Evolutionary conservation across 345 rosid species (phyloP).

Genomic region (Syzygium aromaticum): DNA sequence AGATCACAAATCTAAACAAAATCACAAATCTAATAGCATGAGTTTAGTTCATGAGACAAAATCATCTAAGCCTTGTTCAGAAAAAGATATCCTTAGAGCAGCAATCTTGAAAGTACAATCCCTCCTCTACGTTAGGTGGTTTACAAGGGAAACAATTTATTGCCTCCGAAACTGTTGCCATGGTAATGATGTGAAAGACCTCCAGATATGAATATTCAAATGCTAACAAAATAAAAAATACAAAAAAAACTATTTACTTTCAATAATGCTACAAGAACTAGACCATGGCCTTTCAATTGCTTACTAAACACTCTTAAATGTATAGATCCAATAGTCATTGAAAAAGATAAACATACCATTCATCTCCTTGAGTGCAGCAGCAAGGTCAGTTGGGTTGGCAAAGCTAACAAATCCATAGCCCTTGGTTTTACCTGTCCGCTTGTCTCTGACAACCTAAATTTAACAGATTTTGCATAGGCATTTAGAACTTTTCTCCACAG

Average conservation of each 20-base stretch:
- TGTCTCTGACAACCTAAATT: constrained; percentile 85
- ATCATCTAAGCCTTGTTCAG: neutral
- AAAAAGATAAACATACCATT: constrained; percentile 42
- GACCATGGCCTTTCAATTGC: neutral
- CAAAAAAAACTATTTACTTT: neutral
- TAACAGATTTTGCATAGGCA: neutral
- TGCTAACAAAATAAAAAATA: neutral
- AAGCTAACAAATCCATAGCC: constrained; percentile 99
- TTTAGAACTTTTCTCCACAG: neutral
- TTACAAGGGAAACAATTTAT: neutral
- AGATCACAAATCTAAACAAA: neutral
- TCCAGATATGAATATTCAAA: neutral
- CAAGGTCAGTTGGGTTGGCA: constrained; percentile 74
- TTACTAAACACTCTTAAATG: neutral
- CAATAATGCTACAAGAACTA: neutral
- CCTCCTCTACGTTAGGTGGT: neutral
- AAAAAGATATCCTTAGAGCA: neutral
- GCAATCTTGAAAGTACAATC: neutral
- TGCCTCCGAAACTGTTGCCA: neutral
- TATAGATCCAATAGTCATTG: neutral
- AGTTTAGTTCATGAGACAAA: neutral
- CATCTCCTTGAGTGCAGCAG: constrained; percentile 93
- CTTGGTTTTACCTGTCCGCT: constrained; percentile 95
- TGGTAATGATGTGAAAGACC: neutral
- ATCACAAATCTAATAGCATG: no score